Conservation (phyloP, 169 alveolate species). For the Eimeria sp. region DNA sequence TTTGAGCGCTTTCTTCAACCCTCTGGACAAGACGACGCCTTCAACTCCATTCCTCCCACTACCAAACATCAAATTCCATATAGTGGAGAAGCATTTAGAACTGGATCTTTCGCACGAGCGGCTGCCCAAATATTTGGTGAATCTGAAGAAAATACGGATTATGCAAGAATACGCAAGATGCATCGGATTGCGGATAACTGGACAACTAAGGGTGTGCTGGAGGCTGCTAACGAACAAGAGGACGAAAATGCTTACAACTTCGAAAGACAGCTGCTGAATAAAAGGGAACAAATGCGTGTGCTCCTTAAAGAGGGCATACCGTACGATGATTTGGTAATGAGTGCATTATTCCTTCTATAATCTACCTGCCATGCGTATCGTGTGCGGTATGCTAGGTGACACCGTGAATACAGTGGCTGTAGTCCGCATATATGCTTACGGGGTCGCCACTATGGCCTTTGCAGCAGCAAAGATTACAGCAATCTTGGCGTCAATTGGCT, state of each 20-base stretch:
- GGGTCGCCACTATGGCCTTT: neutral
- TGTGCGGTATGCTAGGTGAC: neutral
- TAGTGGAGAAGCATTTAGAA: neutral
- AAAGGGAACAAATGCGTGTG: constrained; percentile 9
- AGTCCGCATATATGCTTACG: neutral
- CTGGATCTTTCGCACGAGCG: neutral
- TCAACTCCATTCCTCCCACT: neutral
- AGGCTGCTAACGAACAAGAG: neutral
- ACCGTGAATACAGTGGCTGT: neutral
- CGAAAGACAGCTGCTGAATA: neutral
- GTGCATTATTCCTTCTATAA: neutral
- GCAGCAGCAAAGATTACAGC: neutral
- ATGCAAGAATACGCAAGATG: neutral
- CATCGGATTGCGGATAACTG: constrained; percentile 3
- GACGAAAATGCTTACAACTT: neutral
- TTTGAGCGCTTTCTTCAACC: neutral
- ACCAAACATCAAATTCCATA: neutral
- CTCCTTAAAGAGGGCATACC: neutral
- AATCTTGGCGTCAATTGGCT: neutral
- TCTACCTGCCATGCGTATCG: neutral
- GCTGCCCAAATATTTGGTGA: neutral
- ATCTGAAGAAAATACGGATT: neutral
- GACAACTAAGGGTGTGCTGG: neutral
- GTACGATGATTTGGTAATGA: neutral
- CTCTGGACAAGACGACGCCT: neutral